Conservation (phyloP, 2,329 filamentous ascomycete genomes). For the Metarhizium robertsii region DNA sequence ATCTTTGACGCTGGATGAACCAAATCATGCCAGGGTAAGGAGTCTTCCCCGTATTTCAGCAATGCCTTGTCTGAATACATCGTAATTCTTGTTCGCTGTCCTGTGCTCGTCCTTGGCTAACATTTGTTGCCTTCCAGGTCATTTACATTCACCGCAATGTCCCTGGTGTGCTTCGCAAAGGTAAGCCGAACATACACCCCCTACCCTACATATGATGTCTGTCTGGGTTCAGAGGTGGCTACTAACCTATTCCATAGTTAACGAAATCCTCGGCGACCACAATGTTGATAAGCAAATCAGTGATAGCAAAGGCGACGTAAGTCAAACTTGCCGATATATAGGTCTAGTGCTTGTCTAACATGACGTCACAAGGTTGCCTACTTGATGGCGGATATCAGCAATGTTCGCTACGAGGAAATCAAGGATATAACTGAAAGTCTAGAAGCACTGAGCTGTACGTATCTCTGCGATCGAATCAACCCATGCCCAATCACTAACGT, state of each 20-base stretch:
- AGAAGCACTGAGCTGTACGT: conserved; percentile 70
- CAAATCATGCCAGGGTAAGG: conserved; percentile 70
- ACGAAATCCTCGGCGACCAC: conserved; percentile 87
- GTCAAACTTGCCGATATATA: conserved; percentile 12
- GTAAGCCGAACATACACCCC: conserved; percentile 29
- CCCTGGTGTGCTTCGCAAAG: conserved; percentile 83
- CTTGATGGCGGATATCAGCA: conserved; percentile 94
- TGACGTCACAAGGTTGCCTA: conserved; percentile 59
- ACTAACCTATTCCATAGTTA: conserved; percentile 46
- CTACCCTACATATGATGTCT: background rate
- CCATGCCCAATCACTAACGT: background rate
- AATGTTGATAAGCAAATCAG: conserved; percentile 99
- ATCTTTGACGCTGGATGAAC: conserved; percentile 81
- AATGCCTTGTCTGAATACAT: background rate
- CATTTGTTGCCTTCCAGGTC: conserved; percentile 36
- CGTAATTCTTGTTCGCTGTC: background rate
- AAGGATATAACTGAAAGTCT: conserved; percentile 77
- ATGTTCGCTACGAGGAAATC: conserved; percentile 71
- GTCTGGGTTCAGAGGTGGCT: background rate
- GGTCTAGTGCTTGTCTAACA: background rate
- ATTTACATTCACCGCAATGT: conserved; percentile 97
- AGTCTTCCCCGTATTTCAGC: background rate
- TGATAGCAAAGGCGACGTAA: conserved; percentile 81
- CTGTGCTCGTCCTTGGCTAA: conserved; percentile 9
- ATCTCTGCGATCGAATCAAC: background rate